Percentiles rank a stretch among this genome's conserved stretches.
Conservation (phyloP, 2,329 filamentous ascomycete genomes). For the Phialocephala subalpina region DNA sequence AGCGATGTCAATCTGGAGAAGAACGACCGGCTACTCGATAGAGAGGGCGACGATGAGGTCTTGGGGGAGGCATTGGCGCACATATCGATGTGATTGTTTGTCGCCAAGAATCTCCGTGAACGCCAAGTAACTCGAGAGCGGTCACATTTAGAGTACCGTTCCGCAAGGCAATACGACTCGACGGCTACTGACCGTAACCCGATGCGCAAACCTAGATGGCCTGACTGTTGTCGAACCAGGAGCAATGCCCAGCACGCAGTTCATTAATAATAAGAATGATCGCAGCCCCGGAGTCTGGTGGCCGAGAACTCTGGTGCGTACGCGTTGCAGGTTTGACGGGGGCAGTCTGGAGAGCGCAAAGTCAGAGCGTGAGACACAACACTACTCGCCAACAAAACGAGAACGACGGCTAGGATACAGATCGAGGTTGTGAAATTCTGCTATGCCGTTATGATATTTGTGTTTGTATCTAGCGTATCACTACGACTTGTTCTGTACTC, state of each 20-base stretch:
- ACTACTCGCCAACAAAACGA: neutral
- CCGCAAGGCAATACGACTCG: slow-evolving; percentile 1
- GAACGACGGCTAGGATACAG: neutral
- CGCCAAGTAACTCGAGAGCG: slow-evolving; percentile 38
- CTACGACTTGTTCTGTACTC: neutral
- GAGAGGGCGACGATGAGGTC: slow-evolving; percentile 34
- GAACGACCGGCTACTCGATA: slow-evolving; percentile 40
- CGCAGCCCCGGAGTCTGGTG: neutral
- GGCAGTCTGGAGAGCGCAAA: slow-evolving; percentile 15
- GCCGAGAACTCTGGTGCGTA: neutral
- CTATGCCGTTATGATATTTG: neutral
- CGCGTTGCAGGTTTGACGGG: slow-evolving; percentile 5
- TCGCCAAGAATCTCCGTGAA: slow-evolving; percentile 5
- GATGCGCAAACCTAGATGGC: slow-evolving; percentile 6
- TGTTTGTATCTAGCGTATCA: neutral
- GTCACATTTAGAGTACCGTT: slow-evolving; percentile 6
- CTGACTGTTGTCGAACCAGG: slow-evolving; percentile 9
- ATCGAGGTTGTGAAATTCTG: neutral
- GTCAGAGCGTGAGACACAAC: slow-evolving; percentile 13
- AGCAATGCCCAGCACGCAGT: neutral
- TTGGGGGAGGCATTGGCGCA: slow-evolving; percentile 42
- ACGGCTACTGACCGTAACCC: neutral
- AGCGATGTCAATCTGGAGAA: slow-evolving; percentile 54
- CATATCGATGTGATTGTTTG: slow-evolving; percentile 41
- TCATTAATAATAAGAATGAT: slow-evolving; percentile 1